phyloP scores from a whole-genome alignment of 1,284 basidiomycete species.

The Ganoderma boninense region DNA sequence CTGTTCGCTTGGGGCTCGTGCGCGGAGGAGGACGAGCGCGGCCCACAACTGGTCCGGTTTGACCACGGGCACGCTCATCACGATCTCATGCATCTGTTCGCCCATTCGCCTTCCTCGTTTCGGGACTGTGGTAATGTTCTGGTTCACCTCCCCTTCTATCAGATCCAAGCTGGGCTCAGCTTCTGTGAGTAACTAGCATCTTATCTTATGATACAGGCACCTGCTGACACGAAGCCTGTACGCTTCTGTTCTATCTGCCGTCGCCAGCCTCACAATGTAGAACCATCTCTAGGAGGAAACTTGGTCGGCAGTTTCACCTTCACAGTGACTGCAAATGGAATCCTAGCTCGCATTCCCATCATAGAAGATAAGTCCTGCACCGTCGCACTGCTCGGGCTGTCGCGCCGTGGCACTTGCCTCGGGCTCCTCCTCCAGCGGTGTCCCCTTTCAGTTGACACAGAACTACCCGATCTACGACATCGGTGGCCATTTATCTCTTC shows the following conservation, averaged over 20 bases:
- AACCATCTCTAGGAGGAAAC: background rate
- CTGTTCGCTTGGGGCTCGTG: slow-evolving; percentile 9
- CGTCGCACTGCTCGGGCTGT: background rate
- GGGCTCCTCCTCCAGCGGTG: background rate
- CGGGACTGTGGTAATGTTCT: background rate
- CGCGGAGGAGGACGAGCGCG: background rate
- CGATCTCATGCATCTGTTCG: slow-evolving; percentile 1
- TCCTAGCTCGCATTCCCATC: background rate
- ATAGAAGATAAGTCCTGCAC: background rate
- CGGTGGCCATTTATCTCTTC: background rate
- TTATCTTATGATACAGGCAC: background rate
- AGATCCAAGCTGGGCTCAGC: background rate
- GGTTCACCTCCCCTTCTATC: background rate
- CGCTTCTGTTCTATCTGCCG: background rate
- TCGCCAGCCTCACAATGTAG: background rate
- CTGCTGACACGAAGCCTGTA: background rate
- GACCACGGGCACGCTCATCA: background rate
- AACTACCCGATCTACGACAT: background rate
- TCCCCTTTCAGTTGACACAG: background rate
- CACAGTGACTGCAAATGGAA: background rate
- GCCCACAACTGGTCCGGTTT: background rate
- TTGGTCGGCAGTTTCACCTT: background rate
- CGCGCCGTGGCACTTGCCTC: background rate
- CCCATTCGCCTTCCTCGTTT: background rate
- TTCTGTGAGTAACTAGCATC: background rate